A percentile compares a stretch with the other conserved stretches of the same genome.
phyloP scores from a whole-genome alignment of 768 basidiomycete genomes.

The Lactarius hatsudake region DNA sequence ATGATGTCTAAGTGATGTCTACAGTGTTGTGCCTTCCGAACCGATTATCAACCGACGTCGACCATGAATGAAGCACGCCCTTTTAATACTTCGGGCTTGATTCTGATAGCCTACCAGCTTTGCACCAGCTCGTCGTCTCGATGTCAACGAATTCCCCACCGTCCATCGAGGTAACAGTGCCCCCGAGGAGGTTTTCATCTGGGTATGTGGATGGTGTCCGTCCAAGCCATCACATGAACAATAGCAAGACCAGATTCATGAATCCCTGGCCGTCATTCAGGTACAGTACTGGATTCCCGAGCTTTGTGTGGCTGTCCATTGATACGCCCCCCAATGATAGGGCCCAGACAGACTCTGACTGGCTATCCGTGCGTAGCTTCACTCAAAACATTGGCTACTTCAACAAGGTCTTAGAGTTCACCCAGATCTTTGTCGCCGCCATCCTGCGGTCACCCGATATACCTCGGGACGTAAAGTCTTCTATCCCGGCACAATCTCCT shows the following conservation, averaged over 20 bases:
- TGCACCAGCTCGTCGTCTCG: not conserved
- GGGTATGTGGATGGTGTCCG: slow-evolving; percentile 17
- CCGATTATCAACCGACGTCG: not conserved
- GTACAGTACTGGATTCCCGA: slow-evolving; percentile 7
- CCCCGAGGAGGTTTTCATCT: slow-evolving; percentile 21
- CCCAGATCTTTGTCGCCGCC: slow-evolving; percentile 1
- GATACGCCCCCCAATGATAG: not conserved
- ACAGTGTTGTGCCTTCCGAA: too few relatives aligned
- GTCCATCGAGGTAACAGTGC: slow-evolving; percentile 17
- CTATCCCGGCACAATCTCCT: slow-evolving; percentile 16
- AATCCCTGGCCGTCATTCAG: slow-evolving; percentile 29
- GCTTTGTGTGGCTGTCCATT: not conserved
- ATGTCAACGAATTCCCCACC: slow-evolving; percentile 3
- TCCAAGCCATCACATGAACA: slow-evolving; percentile 23
- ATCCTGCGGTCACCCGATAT: not conserved
- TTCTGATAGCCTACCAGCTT: not conserved
- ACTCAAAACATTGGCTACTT: too few relatives aligned
- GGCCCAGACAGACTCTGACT: slow-evolving; percentile 2
- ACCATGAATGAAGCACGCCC: not conserved
- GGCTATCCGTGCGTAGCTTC: slow-evolving; percentile 16
- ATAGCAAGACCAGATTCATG: slow-evolving; percentile 20
- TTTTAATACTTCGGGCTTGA: not conserved
- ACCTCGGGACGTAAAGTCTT: slow-evolving; percentile 22
- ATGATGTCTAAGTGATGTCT: too few relatives aligned
- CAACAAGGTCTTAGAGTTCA: not conserved